Evolutionary conservation across 2,329 filamentous ascomycete species (phyloP).

Genomic region (Dichotomopilus funicola): DNA sequence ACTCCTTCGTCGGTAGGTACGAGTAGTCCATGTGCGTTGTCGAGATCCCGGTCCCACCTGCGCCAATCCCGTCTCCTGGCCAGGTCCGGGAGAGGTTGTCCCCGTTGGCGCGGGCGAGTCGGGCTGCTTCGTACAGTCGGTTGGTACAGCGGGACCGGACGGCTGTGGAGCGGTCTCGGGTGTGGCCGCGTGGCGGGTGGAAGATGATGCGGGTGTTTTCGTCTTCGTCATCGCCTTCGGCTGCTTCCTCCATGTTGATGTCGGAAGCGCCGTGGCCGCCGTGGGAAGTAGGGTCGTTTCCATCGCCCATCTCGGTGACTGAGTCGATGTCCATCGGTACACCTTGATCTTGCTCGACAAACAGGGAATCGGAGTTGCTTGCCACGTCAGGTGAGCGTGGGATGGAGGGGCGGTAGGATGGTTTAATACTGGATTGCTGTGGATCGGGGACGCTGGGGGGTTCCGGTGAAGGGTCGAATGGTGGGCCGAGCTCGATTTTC

Average conservation of each 20-base stretch:
- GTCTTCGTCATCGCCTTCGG: conserved; percentile 18
- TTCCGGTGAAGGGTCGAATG: background rate
- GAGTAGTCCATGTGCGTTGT: conserved; percentile 31
- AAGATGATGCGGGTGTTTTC: conserved; percentile 36
- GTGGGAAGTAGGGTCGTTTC: conserved; percentile 1
- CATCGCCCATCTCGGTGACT: conserved; percentile 15
- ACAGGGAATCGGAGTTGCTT: conserved; percentile 8
- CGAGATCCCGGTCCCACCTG: background rate
- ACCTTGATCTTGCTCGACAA: conserved; percentile 13
- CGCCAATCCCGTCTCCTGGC: background rate
- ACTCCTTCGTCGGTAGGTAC: conserved; percentile 43
- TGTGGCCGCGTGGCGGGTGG: conserved; percentile 37
- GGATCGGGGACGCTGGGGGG: background rate
- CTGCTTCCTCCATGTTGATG: conserved; percentile 8
- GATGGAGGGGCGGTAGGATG: background rate
- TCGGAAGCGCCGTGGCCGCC: background rate
- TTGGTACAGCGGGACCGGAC: conserved; percentile 36
- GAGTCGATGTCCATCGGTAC: conserved; percentile 12
- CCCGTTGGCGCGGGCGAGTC: conserved; percentile 16
- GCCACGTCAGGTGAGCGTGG: background rate
- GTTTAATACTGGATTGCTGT: background rate
- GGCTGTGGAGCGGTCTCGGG: background rate
- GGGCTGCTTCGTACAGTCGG: conserved; percentile 36
- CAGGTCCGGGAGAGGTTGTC: conserved; percentile 8
- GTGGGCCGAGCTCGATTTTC: conserved; percentile 21